Conservation (phyloP, 805 yeast genomes). For the Wickerhamomyces queroliae region DNA sequence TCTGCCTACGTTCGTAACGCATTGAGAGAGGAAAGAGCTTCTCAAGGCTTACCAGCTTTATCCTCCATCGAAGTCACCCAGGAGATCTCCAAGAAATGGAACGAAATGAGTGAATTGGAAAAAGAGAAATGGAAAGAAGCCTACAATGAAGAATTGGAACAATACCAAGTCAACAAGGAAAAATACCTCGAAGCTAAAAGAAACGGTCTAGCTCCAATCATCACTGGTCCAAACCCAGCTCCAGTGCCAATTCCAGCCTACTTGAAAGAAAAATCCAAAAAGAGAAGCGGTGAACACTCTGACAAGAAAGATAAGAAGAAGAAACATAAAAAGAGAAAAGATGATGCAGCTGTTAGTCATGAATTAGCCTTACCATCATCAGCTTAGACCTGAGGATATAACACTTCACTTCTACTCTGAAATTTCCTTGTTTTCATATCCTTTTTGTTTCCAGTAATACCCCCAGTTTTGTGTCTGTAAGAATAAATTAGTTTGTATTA, state of each 20-base stretch:
- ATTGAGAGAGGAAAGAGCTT: conserved; percentile 62
- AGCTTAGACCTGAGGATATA: not conserved
- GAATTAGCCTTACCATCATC: too few relatives aligned
- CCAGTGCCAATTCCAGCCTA: conserved; percentile 35
- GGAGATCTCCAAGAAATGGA: conserved; percentile 78
- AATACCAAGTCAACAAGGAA: conserved; percentile 40
- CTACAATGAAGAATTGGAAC: conserved; percentile 36
- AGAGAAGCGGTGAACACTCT: conserved; percentile 26
- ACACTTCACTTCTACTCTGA: not conserved
- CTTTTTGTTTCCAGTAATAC: too few relatives aligned
- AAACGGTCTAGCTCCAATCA: conserved; percentile 25
- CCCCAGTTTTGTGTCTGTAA: too few relatives aligned
- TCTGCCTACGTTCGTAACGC: conserved; percentile 68
- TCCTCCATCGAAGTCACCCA: conserved; percentile 75
- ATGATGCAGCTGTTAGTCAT: conserved; percentile 5
- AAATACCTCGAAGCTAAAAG: conserved; percentile 41
- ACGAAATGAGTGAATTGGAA: conserved; percentile 58
- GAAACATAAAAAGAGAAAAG: conserved; percentile 44
- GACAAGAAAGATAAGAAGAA: conserved; percentile 45
- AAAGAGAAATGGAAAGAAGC: conserved; percentile 67
- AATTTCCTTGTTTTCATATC: too few relatives aligned
- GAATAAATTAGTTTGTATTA: too few relatives aligned
- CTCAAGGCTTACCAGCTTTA: conserved; percentile 53
- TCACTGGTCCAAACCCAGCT: conserved; percentile 28
- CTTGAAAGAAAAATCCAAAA: conserved; percentile 27